Evolutionary conservation across 345 rosid genomes (phyloP).

Genomic region (Citrus mangshanensis): DNA sequence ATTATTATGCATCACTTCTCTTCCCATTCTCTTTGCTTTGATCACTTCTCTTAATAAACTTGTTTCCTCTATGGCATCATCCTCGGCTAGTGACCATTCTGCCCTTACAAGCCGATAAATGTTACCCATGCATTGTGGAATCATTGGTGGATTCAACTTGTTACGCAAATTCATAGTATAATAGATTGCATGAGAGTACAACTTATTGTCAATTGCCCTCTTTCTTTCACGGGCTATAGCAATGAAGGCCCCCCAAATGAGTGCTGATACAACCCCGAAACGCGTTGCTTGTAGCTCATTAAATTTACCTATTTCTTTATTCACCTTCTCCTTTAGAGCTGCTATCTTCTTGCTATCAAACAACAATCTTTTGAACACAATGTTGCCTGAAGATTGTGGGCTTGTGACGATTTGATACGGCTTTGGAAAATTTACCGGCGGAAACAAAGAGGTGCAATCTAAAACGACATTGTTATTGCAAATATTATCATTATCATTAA

Average conservation of each 20-base stretch:
- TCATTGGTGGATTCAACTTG: conserved; percentile 8
- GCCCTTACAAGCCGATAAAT: conserved; percentile 4
- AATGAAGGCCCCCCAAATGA: conserved; percentile 24
- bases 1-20: neutral
- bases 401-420: neutral
- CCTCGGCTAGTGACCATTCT: neutral
- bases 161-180: conserved; percentile 10
- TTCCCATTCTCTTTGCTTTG: neutral
- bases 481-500: too few relatives aligned
- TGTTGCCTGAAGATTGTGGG: neutral
- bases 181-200: neutral
- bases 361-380: conserved; percentile 19
- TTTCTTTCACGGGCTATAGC: neutral
- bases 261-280: conserved; percentile 11
- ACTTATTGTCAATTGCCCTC: neutral
- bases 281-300: neutral
- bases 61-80: neutral
- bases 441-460: conserved; percentile 23
- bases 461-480: neutral
- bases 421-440: neutral
- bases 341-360: conserved; percentile 14
- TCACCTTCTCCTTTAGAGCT: conserved; percentile 8
- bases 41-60: neutral
- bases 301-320: neutral
- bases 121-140: conserved; percentile 21